Evolutionary conservation across 148 eudicot genomes (phyloP), one percentile per base, ranked within the genome.

Genomic region (Dianthus caryophyllus): DNA sequence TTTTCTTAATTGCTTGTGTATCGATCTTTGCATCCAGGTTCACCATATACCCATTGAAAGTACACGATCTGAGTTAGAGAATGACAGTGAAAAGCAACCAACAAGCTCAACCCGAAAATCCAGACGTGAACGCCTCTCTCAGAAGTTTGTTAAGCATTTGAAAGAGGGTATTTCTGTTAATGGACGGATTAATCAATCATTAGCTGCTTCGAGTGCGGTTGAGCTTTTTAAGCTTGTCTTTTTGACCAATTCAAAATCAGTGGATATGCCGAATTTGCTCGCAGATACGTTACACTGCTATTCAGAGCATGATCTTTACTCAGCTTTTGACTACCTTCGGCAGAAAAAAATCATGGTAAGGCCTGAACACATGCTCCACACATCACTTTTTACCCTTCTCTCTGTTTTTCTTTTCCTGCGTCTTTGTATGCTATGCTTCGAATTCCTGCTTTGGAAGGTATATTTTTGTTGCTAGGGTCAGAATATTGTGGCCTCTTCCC

Each of bases 201-300:
- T 90, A 66, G 96, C 98, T 66, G 83, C 85, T 79, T 80, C 99
- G 36, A 86, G 83, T 82, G 97, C 97, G 64, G 80, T 80, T 74
- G 99, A 94, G 86, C 84, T 94, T 58, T 88, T 90, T 70, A 94
- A 94, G 86, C 96, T 94, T 13, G 82, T 90, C 69, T 94, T 90
- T 77, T 79, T 94, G 75, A 88, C 83, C 80, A 78, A 85, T 17
- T 75, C 99, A 44, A 83, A 69, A 71, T 75, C 89, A 36, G 76
- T 86, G 54, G 92, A 86, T 76, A 86, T 74, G 67, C 85, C 96
- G 58, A 82, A 71, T 71, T 72, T 90, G 84, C 87, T 94, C 53
- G 92, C 92, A 27, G 86, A 88, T 74, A 94, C 97, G 36, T 81
- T 94, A 57, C 79, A 90, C 57, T 82, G 96, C 50, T 94, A 90